A percentile compares a stretch with the other conserved stretches of the same genome.
phyloP scores from a whole-genome alignment of 306 rosid genomes.

The Cucumis melo region DNA sequence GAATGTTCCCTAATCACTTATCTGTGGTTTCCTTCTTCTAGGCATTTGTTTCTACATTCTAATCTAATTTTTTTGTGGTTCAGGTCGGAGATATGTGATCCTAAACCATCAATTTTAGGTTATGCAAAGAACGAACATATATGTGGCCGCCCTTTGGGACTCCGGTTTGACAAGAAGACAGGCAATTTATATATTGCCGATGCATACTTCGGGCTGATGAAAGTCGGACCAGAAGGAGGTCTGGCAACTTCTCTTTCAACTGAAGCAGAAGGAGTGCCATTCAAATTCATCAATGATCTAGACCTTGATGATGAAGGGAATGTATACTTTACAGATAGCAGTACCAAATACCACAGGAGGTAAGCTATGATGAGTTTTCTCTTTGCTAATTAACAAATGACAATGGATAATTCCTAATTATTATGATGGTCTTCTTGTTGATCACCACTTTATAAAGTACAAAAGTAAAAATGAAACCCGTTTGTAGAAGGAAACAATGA shows the following conservation, averaged over 20 bases:
- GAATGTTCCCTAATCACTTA: neutral
- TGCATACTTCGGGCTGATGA: slow-evolving; percentile 74
- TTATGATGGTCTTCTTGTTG: neutral
- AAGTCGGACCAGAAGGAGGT: slow-evolving; percentile 89
- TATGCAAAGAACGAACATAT: slow-evolving; percentile 69
- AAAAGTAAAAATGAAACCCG: neutral
- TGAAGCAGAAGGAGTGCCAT: slow-evolving; percentile 70
- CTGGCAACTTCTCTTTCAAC: slow-evolving; percentile 67
- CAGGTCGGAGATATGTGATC: slow-evolving; percentile 73
- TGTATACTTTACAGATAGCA: slow-evolving; percentile 81
- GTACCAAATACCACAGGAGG: slow-evolving; percentile 63
- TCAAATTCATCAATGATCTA: slow-evolving; percentile 67
- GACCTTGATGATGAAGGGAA: slow-evolving; percentile 76
- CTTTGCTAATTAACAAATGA: neutral
- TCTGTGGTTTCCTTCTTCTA: neutral
- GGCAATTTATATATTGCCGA: slow-evolving; percentile 89
- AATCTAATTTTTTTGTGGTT: slow-evolving; percentile 1
- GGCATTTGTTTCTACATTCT: neutral
- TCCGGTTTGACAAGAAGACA: slow-evolving; percentile 83
- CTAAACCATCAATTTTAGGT: slow-evolving; percentile 52
- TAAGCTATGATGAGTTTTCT: slow-evolving; percentile 11
- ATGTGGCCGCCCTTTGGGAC: slow-evolving; percentile 93
- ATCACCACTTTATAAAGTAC: neutral
- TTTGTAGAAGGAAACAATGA: neutral
- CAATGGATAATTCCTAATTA: neutral